These are phyloP conservation scores for Cutaneotrichosporon daszewskae DNA, from an alignment of 1,284 basidiomycete species.

Conservation along the genomic window DNA sequence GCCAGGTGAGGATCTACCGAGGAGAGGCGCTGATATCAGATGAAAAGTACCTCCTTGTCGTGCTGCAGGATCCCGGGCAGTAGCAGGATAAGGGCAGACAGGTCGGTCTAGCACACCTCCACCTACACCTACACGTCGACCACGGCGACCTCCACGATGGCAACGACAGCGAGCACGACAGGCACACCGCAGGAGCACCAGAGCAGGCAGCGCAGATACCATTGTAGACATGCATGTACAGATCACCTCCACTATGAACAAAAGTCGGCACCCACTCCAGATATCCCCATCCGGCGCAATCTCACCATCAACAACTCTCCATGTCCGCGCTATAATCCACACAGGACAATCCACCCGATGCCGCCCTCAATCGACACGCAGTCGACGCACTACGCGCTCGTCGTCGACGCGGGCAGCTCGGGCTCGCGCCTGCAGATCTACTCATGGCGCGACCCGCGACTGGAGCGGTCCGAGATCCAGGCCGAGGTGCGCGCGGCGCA, in stretches of 20 bases:
- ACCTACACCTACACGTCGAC: too few species aligned
- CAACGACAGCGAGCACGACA: too few species aligned
- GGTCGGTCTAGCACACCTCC: too few species aligned
- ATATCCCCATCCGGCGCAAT: too few species aligned
- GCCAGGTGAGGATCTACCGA: conserved; percentile 63
- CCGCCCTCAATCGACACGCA: conserved; percentile 43
- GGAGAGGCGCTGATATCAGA: conserved; percentile 51
- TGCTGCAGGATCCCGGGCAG: conserved; percentile 65
- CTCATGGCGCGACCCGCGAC: conserved; percentile 82
- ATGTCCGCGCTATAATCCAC: too few species aligned
- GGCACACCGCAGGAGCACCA: too few species aligned
- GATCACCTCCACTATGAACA: too few species aligned
- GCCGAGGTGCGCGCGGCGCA: conserved; percentile 31
- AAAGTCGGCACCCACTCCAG: too few species aligned
- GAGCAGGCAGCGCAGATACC: too few species aligned
- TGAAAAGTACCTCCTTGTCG: conserved; percentile 72
- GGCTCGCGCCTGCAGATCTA: conserved; percentile 95
- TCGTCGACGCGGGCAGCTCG: conserved; percentile 96
- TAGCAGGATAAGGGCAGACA: neutral
- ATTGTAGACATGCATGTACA: too few species aligned
- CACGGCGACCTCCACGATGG: too few species aligned
- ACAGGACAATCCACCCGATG: conserved; percentile 23
- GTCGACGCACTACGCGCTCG: conserved; percentile 83
- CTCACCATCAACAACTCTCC: too few species aligned
- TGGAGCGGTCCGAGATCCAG: conserved; percentile 48